Percentiles rank a stretch among this genome's conserved stretches.
phyloP scores from a whole-genome alignment of 2,329 filamentous ascomycete species.

The Tolypocladium inflatum region DNA sequence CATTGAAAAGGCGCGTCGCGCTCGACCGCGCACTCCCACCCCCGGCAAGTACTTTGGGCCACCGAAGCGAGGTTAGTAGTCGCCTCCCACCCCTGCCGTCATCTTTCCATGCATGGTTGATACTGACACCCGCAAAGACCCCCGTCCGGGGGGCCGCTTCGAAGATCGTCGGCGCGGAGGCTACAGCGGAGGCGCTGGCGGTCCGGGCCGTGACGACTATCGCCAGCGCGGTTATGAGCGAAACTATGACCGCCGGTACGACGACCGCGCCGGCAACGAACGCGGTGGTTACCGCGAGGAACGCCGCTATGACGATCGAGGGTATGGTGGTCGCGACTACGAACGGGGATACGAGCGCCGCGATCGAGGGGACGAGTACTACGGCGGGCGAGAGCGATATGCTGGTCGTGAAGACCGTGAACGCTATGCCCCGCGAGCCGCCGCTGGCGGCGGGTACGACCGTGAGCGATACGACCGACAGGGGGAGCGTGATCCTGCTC shows the following conservation, averaged over 20 bases:
- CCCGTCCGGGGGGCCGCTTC: slow-evolving; percentile 27
- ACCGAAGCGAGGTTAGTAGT: slow-evolving; percentile 79
- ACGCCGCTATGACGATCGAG: slow-evolving; percentile 36
- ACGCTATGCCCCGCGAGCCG: slow-evolving; percentile 27
- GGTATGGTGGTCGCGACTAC: slow-evolving; percentile 43
- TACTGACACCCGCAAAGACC: slow-evolving; percentile 17
- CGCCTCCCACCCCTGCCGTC: slow-evolving; percentile 2
- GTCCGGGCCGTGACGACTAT: slow-evolving; percentile 46
- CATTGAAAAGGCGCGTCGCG: slow-evolving; percentile 97
- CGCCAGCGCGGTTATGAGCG: slow-evolving; percentile 39
- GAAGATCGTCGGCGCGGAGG: slow-evolving; percentile 58
- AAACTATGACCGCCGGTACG: slow-evolving; percentile 34
- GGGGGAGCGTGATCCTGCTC: slow-evolving; percentile 28
- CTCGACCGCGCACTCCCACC: slow-evolving; percentile 88
- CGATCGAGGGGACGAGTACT: slow-evolving; percentile 29
- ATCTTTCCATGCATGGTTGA: background rate
- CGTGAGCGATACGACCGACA: slow-evolving; percentile 39
- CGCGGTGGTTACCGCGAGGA: slow-evolving; percentile 38
- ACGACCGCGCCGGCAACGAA: slow-evolving; percentile 35
- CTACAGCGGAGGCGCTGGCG: slow-evolving; percentile 37
- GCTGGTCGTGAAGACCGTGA: slow-evolving; percentile 36
- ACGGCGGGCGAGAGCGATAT: slow-evolving; percentile 27
- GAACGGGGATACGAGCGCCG: slow-evolving; percentile 49
- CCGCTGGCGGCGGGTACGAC: slow-evolving; percentile 34
- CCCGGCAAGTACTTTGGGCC: slow-evolving; percentile 99